Percentiles rank a stretch among this genome's conserved stretches.
Conservation (phyloP, 768 basidiomycete genomes). For the Cubamyces lactineus region DNA sequence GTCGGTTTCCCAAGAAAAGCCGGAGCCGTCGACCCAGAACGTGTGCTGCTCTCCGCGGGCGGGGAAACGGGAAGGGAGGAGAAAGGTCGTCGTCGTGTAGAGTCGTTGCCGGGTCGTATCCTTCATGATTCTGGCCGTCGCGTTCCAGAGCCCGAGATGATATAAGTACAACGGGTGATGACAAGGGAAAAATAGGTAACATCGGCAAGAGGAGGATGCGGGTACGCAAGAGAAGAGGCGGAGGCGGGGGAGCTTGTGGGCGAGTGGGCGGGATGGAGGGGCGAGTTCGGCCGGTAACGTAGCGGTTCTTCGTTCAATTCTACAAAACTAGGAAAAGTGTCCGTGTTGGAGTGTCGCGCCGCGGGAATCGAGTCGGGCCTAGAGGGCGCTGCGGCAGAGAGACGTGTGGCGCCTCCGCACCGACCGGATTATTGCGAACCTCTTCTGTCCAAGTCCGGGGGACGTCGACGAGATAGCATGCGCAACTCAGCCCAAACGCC, state of each 20-base stretch:
- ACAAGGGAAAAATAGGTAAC: slow-evolving; percentile 1
- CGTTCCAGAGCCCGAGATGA: slow-evolving; percentile 26
- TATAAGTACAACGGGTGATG: slow-evolving; percentile 17
- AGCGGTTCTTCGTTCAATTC: slow-evolving; percentile 25
- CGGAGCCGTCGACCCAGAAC: neutral
- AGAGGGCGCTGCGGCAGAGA: slow-evolving; percentile 7
- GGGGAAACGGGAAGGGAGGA: neutral
- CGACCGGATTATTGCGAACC: slow-evolving; percentile 1
- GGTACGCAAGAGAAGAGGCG: neutral
- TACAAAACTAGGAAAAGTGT: slow-evolving; percentile 14
- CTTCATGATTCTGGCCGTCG: slow-evolving; percentile 27
- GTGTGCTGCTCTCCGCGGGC: slow-evolving; percentile 13
- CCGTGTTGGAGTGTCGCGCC: slow-evolving; percentile 8
- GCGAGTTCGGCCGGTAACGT: slow-evolving; percentile 26
- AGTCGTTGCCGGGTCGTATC: slow-evolving; percentile 24
- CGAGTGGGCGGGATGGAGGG: slow-evolving; percentile 22
- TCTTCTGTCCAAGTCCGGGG: slow-evolving; percentile 9
- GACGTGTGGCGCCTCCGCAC: slow-evolving; percentile 5
- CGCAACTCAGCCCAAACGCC: slow-evolving; percentile 8
- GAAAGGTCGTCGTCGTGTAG: slow-evolving; percentile 7
- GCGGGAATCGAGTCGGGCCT: neutral
- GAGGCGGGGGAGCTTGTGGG: slow-evolving; percentile 1
- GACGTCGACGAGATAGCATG: slow-evolving; percentile 20
- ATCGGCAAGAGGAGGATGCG: neutral
- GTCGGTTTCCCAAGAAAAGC: slow-evolving; percentile 12